phyloP scores from a whole-genome alignment of 257 asterid genomes.

The Gentiana dahurica region DNA sequence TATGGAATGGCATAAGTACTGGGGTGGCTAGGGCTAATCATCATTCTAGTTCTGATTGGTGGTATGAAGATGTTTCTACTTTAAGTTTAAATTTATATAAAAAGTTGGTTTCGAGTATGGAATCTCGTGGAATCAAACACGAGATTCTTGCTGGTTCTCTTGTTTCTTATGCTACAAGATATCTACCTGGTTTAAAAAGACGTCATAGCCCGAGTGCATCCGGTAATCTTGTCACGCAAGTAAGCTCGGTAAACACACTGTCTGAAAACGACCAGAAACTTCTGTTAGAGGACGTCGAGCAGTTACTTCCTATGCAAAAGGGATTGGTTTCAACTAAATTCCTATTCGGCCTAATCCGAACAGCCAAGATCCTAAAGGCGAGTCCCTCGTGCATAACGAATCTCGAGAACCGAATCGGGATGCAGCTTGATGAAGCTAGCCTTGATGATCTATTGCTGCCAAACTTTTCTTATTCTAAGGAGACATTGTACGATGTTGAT shows the following conservation, averaged over 20 bases:
- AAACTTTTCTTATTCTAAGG: constrained; percentile 30
- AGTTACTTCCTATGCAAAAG: constrained; percentile 37
- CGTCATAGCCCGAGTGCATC: constrained; percentile 40
- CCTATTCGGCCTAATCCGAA: constrained; percentile 50
- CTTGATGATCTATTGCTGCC: constrained; percentile 60
- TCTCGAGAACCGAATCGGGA: constrained; percentile 48
- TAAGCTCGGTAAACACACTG: constrained; percentile 13
- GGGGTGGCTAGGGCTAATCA: constrained; percentile 20
- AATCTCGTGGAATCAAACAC: constrained; percentile 31
- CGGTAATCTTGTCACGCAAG: constrained; percentile 12
- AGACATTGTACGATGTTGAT: constrained; percentile 48
- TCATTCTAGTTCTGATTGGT: constrained; percentile 47
- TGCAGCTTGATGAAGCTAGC: constrained; percentile 39
- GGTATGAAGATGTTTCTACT: constrained; percentile 50
- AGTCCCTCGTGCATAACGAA: constrained; percentile 34
- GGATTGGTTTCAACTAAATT: constrained; percentile 39
- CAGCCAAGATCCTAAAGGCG: constrained; percentile 48
- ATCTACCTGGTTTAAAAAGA: constrained; percentile 44
- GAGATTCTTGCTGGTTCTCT: constrained; percentile 42
- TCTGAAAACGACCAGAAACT: constrained; percentile 29
- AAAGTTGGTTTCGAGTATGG: constrained; percentile 39
- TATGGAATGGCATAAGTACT: neutral
- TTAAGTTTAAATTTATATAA: constrained; percentile 35
- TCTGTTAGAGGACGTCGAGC: constrained; percentile 37
- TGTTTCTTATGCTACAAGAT: constrained; percentile 49